Evolutionary conservation across 140 eudicot genomes (phyloP).

Genomic region (Stevia rebaudiana): DNA sequence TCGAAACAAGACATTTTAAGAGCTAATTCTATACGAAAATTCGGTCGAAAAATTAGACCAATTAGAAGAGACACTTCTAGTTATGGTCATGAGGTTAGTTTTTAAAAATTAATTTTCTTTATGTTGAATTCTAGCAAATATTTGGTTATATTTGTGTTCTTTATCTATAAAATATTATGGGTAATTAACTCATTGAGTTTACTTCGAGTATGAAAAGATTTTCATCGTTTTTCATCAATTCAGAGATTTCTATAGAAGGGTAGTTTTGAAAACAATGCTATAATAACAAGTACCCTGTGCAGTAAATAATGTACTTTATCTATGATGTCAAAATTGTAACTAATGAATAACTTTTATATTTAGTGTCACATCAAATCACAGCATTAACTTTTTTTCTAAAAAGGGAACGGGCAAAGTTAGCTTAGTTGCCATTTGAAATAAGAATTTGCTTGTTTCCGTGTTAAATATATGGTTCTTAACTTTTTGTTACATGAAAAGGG

Average conservation of each 20-base stretch:
- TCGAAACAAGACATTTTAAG: conserved; percentile 64
- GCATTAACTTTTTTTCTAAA: neutral
- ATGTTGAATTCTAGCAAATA: neutral
- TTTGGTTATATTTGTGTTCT: neutral
- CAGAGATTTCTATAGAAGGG: conserved; percentile 13
- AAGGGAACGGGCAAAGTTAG: neutral
- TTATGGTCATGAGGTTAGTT: conserved; percentile 79
- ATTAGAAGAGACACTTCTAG: conserved; percentile 58
- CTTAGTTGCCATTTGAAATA: neutral
- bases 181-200: neutral
- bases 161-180: neutral
- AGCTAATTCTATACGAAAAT: conserved; percentile 49
- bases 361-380: conserved; percentile 15
- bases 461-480: no score
- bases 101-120: neutral
- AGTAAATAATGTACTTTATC: conserved; percentile 14
- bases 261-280: conserved; percentile 11
- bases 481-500: no score
- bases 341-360: conserved; percentile 1
- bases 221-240: conserved; percentile 19
- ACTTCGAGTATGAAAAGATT: conserved; percentile 16
- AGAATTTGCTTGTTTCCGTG: neutral
- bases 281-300: conserved; percentile 14
- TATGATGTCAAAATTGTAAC: neutral
- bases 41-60: conserved; percentile 61